Conservation (phyloP, 148 eudicot genomes). For the Amaranthus palmeri region DNA sequence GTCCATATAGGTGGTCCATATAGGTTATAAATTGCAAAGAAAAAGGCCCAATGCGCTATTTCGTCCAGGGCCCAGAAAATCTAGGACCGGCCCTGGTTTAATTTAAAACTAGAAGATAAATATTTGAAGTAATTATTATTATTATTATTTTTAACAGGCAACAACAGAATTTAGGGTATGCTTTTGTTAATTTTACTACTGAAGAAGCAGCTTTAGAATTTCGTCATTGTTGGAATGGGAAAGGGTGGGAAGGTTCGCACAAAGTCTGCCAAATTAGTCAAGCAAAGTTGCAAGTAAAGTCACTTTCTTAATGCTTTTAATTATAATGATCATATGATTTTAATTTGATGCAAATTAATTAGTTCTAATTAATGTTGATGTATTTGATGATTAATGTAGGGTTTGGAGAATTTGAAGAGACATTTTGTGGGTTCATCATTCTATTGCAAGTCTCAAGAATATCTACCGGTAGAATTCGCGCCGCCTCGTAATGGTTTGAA, state of each 20-base stretch:
- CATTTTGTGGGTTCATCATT: conserved; percentile 10
- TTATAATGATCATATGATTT: not conserved
- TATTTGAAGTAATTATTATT: not conserved
- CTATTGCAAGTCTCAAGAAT: conserved; percentile 1
- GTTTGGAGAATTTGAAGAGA: not conserved
- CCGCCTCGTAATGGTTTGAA: conserved; percentile 22
- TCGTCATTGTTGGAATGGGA: conserved; percentile 11
- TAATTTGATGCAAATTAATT: not conserved
- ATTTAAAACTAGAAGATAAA: not conserved
- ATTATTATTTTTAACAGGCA: not conserved
- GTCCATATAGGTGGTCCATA: too few species aligned
- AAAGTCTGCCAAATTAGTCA: conserved; percentile 11
- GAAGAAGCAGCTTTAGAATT: conserved; percentile 6
- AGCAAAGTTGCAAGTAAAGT: conserved; percentile 18
- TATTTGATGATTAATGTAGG: conserved; percentile 12
- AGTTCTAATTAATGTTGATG: not conserved
- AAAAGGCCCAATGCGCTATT: too few species aligned
- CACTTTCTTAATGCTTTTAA: not conserved
- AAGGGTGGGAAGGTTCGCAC: not conserved
- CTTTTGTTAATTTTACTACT: conserved; percentile 21
- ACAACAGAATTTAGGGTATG: conserved; percentile 20
- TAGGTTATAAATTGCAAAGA: too few species aligned
- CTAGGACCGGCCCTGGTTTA: too few species aligned
- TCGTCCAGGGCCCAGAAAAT: too few species aligned
- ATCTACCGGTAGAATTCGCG: conserved; percentile 19